Evolutionary conservation across 805 yeast genomes (phyloP), one percentile per base, ranked within the genome.

Genomic region (Hanseniaspora thailandica): DNA sequence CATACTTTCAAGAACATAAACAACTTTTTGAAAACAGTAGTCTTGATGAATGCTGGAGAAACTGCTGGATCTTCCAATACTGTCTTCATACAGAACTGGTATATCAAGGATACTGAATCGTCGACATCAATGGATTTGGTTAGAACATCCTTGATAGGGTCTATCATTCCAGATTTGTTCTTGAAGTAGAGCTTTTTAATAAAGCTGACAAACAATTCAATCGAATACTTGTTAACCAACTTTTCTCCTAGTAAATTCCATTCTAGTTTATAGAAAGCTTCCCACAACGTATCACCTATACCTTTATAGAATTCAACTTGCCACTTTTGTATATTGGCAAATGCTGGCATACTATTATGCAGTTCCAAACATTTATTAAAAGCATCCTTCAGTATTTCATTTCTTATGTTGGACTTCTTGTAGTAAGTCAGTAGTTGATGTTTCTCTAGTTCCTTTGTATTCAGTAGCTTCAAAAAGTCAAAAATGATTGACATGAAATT

Each of bases 1-100:
- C 54, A 50, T 17, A 23, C 38, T 35, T 50, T 50, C 25, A 50
- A 50, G 28, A 50, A 50, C 44, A 50, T 31, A 35, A 43, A 50
- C 7, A 43, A 22, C 28, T 50, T 50, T 7, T 36, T 47, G 28
- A 34, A 50, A 9, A 50, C 35, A 6, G 26, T 28, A 12, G 7
- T 26, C n/a, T 50, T 50, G 28, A 50, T 35, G 23, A 38, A 50
- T 6, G 2, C 12, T 6, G 36, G 31, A 20, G 12, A n/a, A 1
- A 50, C 44, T 26, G 31, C n/a, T 34, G 28, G 12, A 35, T 50
- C 38, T 26, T 5, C 19, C 9, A 43, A 7, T 4, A 43, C 40
- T 1, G 33, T 28, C 9, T 43, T 26, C 17, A 50, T 34, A 28
- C 54, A 50, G 8, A 25, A 35, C 6, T 43, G 28, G 25, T 43